Evolutionary conservation across 139 green algal genomes (phyloP).

Genomic region (Deuterostichococcus epilithicus): DNA sequence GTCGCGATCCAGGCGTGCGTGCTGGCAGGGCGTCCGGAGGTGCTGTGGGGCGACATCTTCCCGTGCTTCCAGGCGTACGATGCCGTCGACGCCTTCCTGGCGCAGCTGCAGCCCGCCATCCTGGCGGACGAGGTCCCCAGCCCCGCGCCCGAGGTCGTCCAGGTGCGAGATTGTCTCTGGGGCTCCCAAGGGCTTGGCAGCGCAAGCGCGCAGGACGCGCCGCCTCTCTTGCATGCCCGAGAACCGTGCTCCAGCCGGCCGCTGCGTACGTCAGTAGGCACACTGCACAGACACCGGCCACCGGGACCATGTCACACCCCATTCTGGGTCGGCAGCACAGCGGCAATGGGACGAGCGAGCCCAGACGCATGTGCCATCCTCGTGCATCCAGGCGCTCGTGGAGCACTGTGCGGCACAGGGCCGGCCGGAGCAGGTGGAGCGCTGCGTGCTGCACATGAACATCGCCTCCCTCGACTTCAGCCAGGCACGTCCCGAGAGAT

Average conservation of each 20-base stretch:
- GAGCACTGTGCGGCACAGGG: slow-evolving; percentile 57
- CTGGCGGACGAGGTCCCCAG: slow-evolving; percentile 45
- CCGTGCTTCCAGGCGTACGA: slow-evolving; percentile 12
- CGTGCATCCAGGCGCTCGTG: slow-evolving; percentile 61
- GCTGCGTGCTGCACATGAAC: slow-evolving; percentile 82
- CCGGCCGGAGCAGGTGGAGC: slow-evolving; percentile 65
- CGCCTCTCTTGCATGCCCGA: too few species aligned
- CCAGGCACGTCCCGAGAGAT: slow-evolving; percentile 46
- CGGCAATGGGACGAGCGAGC: too few species aligned
- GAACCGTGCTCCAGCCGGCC: too few species aligned
- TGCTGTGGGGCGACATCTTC: slow-evolving; percentile 30
- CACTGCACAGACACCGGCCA: neutral
- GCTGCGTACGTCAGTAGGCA: neutral
- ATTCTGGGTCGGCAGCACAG: neutral
- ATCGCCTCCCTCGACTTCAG: slow-evolving; percentile 83
- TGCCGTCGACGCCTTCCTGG: slow-evolving; percentile 36
- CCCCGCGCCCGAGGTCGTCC: slow-evolving; percentile 68
- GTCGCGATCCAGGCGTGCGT: slow-evolving; percentile 34
- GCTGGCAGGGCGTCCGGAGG: slow-evolving; percentile 22
- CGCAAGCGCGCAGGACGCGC: too few species aligned
- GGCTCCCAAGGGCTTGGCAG: too few species aligned
- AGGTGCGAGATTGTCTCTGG: slow-evolving; percentile 26
- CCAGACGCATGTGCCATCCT: neutral
- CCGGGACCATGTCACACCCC: neutral
- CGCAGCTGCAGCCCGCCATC: slow-evolving; percentile 49